Evolutionary conservation across 371 early-diverging fungal species (phyloP).

Genomic region (Actinomortierella ambigua): DNA sequence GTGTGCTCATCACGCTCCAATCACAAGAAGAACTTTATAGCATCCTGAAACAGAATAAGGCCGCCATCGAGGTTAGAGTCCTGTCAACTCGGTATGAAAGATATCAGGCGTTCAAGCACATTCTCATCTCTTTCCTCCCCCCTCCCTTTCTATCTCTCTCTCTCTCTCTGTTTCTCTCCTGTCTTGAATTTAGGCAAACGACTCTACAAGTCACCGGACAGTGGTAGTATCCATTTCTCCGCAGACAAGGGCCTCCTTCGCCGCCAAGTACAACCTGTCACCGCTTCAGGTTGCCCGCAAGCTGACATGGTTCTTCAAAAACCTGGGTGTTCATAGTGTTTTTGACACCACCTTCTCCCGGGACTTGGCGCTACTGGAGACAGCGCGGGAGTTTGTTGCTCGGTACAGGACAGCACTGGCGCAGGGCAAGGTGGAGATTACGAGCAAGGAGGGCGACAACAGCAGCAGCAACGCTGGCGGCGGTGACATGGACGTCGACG

Average conservation of each 20-base stretch:
- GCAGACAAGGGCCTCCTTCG: constrained; percentile 91
- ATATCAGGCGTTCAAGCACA: not conserved
- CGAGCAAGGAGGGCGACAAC: constrained; percentile 45
- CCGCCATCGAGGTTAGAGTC: constrained; percentile 45
- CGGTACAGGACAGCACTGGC: constrained; percentile 56
- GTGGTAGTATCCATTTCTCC: constrained; percentile 87
- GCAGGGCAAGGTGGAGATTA: constrained; percentile 53
- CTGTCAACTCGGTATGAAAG: not conserved
- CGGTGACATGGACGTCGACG: constrained; percentile 30
- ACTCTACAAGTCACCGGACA: constrained; percentile 54
- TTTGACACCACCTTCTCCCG: constrained; percentile 89
- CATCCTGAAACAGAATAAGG: constrained; percentile 70
- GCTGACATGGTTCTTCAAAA: constrained; percentile 68
- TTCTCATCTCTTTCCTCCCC: constrained; percentile 1
- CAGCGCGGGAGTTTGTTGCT: constrained; percentile 89
- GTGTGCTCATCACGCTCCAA: constrained; percentile 90
- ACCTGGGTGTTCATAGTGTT: constrained; percentile 83
- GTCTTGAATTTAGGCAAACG: constrained; percentile 31
- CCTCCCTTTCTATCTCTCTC: constrained; percentile 4
- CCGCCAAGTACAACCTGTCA: constrained; percentile 79
- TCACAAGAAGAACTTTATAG: constrained; percentile 85
- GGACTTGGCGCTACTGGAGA: constrained; percentile 83
- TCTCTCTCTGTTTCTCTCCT: not conserved
- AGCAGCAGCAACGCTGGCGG: constrained; percentile 45
- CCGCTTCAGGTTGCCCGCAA: constrained; percentile 63